A percentile compares a stretch with the other conserved stretches of the same genome.
Conservation (phyloP, 2,329 filamentous ascomycete species). For the Exophiala lecanii-corni region DNA sequence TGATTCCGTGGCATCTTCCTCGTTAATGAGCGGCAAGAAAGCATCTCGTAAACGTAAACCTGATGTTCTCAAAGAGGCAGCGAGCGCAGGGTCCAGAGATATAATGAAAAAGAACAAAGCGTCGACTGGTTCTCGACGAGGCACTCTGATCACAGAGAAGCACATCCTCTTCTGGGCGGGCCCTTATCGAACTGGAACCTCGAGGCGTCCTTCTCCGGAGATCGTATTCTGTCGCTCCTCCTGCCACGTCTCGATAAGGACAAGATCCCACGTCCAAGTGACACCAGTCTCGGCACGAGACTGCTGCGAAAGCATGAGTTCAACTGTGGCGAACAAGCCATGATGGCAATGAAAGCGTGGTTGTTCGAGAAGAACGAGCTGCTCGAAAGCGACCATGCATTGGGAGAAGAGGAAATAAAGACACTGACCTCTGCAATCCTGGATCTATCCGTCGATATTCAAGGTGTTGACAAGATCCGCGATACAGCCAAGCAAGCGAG, state of each 20-base stretch:
- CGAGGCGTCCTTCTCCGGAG: slow-evolving; percentile 3
- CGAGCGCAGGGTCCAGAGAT: no score
- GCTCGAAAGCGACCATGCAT: neutral
- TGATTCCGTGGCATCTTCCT: no score
- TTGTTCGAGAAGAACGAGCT: slow-evolving; percentile 10
- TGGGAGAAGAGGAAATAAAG: neutral
- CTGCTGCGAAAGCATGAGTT: slow-evolving; percentile 11
- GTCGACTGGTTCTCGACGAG: neutral
- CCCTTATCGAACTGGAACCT: slow-evolving; percentile 67
- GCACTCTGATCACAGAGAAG: slow-evolving; percentile 49
- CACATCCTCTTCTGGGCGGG: slow-evolving; percentile 92
- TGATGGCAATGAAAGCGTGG: slow-evolving; percentile 20
- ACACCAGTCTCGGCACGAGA: neutral
- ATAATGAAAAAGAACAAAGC: no score
- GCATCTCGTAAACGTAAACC: no score
- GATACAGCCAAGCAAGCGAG: no score
- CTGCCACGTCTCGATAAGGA: slow-evolving; percentile 4
- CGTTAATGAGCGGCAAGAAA: no score
- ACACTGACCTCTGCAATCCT: neutral
- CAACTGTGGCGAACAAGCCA: slow-evolving; percentile 17
- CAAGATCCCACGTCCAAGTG: slow-evolving; percentile 6
- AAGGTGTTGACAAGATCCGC: no score
- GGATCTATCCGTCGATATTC: no score
- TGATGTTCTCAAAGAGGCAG: no score
- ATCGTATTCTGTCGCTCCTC: slow-evolving; percentile 4